Evolutionary conservation across 495 filamentous ascomycete species (phyloP), one percentile per base, ranked within the genome.

Genomic region (Lophium mytilinum): DNA sequence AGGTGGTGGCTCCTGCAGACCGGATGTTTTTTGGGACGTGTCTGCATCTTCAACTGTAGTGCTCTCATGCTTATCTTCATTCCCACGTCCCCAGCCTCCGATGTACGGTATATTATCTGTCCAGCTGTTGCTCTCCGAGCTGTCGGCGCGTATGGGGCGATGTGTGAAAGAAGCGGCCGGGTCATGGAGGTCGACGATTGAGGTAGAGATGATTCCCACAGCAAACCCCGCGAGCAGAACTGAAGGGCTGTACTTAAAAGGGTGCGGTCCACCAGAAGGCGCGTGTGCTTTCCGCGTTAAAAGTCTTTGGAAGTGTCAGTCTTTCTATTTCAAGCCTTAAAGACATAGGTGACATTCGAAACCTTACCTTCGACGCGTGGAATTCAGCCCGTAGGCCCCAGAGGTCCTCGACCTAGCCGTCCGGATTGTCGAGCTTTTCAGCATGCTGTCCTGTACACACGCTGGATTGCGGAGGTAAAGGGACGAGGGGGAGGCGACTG

Each of bases 1-100:
- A 19, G 63, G 59, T 15, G 63, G 63, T 17, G 59, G 63, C 0
- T 21, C 24, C 43, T 62, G 63, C 15, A 52, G 46, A 15, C 62
- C 54, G 45, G 45, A 48, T n/a, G 21, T 24, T 9, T 21, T 1
- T 6, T 48, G 45, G 19, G 21, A 18, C 45, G 14, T 24, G 12
- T 48, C 45, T 24, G 7, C 45, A 21, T 48, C 45, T 21, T 33
- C 15, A 14, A 48, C 45, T 48, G 45, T 24, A 7, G 21, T 48
- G 30, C 9, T 48, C 7, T 33, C 45, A 48, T 24, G 15, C 21
- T 24, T 48, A 30, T 9, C 12, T 14, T 48, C 12, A 30, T 24
- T 18, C 18, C 21, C 45, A 14, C 21, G 17, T n/a, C 21, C 21
- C 14, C 45, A 24, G 15, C 45, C 30, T 24, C 21, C 14, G 21